Conservation (phyloP, 768 basidiomycete genomes). For the Candolleomyces eurysporus region DNA sequence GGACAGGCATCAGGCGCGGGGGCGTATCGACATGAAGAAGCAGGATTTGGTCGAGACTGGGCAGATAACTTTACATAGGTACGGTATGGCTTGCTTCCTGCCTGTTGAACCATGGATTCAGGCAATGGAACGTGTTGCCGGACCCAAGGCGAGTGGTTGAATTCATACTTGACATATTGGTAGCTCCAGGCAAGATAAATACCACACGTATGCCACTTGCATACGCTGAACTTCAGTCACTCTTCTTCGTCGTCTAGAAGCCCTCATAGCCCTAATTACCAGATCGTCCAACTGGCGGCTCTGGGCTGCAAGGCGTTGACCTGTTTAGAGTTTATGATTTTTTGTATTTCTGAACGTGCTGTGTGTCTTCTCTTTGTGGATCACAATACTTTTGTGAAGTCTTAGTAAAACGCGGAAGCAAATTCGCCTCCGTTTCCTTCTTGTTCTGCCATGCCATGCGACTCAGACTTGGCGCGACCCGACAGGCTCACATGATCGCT, state of each 20-base stretch:
- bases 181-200: neutral
- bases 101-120: too few species aligned
- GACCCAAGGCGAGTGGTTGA: neutral
- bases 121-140: neutral
- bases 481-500: conserved; percentile 3
- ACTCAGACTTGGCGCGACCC: neutral
- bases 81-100: too few species aligned
- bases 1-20: neutral
- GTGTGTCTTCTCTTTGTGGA: too few species aligned
- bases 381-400: too few species aligned
- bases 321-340: conserved; percentile 31
- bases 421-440: neutral
- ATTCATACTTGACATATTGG: too few species aligned
- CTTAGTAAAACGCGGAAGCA: neutral
- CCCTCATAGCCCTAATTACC: conserved; percentile 81
- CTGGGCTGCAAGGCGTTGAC: conserved; percentile 76
- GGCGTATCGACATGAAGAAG: neutral
- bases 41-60: too few species aligned
- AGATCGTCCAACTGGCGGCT: conserved; percentile 79
- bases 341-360: neutral
- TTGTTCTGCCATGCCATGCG: neutral
- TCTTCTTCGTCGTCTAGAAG: conserved; percentile 70
- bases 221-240: conserved; percentile 20
- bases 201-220: neutral
- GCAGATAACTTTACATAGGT: too few species aligned